Evolutionary conservation across 1,139 yeast genomes (phyloP).

Genomic region (Lodderomyces theae): DNA sequence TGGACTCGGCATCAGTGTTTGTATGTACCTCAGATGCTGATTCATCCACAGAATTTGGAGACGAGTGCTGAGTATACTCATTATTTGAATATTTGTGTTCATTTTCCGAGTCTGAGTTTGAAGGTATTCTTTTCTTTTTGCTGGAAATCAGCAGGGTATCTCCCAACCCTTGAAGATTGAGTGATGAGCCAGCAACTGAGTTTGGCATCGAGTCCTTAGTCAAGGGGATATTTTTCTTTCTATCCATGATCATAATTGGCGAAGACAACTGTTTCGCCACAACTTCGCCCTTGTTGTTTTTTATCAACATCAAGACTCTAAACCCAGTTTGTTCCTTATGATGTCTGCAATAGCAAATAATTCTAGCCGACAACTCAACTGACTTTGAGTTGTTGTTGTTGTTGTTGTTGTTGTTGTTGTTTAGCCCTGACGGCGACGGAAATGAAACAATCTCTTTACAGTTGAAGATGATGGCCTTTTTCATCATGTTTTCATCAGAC

Average conservation of each 20-base stretch:
- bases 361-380: slow-evolving; percentile 77
- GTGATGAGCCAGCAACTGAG: slow-evolving; percentile 22
- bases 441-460: slow-evolving; percentile 82
- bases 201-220: slow-evolving; percentile 18
- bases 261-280: slow-evolving; percentile 72
- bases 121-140: slow-evolving; percentile 12
- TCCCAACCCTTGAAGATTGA: slow-evolving; percentile 16
- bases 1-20: slow-evolving; percentile 33
- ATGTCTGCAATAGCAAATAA: slow-evolving; percentile 94
- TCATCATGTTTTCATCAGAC: slow-evolving; percentile 71
- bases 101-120: slow-evolving; percentile 13
- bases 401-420: slow-evolving; percentile 25
- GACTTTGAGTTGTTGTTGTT: slow-evolving; percentile 30
- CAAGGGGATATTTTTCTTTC: slow-evolving; percentile 59
- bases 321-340: slow-evolving; percentile 85
- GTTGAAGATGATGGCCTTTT: slow-evolving; percentile 85
- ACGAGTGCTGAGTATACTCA: slow-evolving; percentile 35
- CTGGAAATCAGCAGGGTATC: not conserved
- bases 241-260: slow-evolving; percentile 87
- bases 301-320: slow-evolving; percentile 65
- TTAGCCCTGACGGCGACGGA: slow-evolving; percentile 57
- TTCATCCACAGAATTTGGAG: slow-evolving; percentile 65
- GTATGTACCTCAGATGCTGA: slow-evolving; percentile 60
- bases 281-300: slow-evolving; percentile 55
- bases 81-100: slow-evolving; percentile 9